These are phyloP conservation scores for Nitzschia putrida DNA, from an alignment of 108 stramenopile genomes.

Conservation along the genomic window DNA sequence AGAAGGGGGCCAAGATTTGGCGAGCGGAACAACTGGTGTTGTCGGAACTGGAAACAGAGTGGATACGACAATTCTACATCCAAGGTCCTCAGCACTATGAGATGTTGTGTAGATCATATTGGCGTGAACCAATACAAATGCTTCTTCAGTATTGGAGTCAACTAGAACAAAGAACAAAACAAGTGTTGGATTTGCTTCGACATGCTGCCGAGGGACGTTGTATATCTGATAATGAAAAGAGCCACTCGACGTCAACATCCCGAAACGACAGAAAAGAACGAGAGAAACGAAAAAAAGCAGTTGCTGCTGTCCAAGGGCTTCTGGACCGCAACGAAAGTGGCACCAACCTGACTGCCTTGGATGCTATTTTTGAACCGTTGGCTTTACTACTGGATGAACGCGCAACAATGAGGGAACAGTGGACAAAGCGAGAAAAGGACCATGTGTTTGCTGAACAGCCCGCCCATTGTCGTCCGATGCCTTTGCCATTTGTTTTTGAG, in stretches of 20 bases:
- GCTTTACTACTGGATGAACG: slow-evolving; percentile 48
- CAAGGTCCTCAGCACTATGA: slow-evolving; percentile 58
- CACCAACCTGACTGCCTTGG: not conserved
- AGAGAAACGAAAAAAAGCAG: slow-evolving; percentile 53
- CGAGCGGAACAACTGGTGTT: slow-evolving; percentile 54
- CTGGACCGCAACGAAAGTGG: slow-evolving; percentile 12
- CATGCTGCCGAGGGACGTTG: slow-evolving; percentile 44
- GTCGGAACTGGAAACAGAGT: slow-evolving; percentile 69
- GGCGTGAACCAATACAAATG: slow-evolving; percentile 44
- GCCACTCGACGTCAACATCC: not conserved
- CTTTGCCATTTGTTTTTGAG: slow-evolving; percentile 41
- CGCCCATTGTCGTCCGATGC: slow-evolving; percentile 44
- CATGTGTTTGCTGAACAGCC: slow-evolving; percentile 44
- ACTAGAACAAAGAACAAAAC: slow-evolving; percentile 51
- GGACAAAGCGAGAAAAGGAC: slow-evolving; percentile 54
- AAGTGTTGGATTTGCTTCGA: slow-evolving; percentile 42
- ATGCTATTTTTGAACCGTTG: slow-evolving; percentile 46
- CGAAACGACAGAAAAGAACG: slow-evolving; percentile 40
- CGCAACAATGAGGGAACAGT: slow-evolving; percentile 44
- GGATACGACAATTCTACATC: slow-evolving; percentile 76
- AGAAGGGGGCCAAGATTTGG: slow-evolving; percentile 58
- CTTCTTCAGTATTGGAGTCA: slow-evolving; percentile 52
- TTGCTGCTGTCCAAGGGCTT: slow-evolving; percentile 31
- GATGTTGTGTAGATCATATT: slow-evolving; percentile 40
- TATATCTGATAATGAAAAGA: slow-evolving; percentile 6